Percentiles rank a stretch among this genome's conserved stretches.
Conservation (phyloP, 192 early-diverging fungal species). For the Pecoramyces ruminantium region DNA sequence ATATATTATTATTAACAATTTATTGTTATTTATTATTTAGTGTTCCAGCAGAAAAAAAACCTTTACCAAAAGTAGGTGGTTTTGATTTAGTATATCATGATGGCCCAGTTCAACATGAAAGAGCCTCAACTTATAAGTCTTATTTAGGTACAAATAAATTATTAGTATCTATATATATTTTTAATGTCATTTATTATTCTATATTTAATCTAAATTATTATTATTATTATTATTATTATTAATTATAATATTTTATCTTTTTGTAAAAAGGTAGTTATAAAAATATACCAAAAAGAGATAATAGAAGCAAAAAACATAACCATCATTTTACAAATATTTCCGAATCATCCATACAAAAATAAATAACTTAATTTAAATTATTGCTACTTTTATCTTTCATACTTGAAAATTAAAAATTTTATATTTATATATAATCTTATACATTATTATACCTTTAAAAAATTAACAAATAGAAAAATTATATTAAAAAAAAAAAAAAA, state of each 20-base stretch:
- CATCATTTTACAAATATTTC: not conserved
- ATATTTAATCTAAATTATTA: too few relatives aligned
- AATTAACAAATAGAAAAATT: too few relatives aligned
- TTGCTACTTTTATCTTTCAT: too few relatives aligned
- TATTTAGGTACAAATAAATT: not conserved
- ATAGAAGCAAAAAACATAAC: not conserved
- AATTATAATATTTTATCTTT: too few relatives aligned
- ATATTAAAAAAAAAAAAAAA: too few relatives aligned
- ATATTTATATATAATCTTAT: too few relatives aligned
- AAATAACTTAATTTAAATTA: not conserved
- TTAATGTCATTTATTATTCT: too few relatives aligned
- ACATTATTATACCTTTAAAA: too few relatives aligned
- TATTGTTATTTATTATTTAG: conserved; percentile 1
- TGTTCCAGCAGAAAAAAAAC: conserved; percentile 9
- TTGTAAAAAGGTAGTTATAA: not conserved
- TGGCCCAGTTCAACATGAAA: conserved; percentile 38
- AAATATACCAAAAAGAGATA: not conserved
- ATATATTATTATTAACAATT: not conserved
- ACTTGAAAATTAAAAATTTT: too few relatives aligned
- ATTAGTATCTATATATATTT: too few relatives aligned
- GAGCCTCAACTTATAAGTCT: conserved; percentile 1
- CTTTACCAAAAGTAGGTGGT: conserved; percentile 25
- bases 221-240: too few relatives aligned
- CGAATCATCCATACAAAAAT: not conserved
- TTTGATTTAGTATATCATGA: conserved; percentile 52